A percentile compares a stretch with the other conserved stretches of the same genome.
These are phyloP conservation scores for Leptographium wingfieldii DNA, from an alignment of 2,329 filamentous ascomycete species.

Conservation along the genomic window DNA sequence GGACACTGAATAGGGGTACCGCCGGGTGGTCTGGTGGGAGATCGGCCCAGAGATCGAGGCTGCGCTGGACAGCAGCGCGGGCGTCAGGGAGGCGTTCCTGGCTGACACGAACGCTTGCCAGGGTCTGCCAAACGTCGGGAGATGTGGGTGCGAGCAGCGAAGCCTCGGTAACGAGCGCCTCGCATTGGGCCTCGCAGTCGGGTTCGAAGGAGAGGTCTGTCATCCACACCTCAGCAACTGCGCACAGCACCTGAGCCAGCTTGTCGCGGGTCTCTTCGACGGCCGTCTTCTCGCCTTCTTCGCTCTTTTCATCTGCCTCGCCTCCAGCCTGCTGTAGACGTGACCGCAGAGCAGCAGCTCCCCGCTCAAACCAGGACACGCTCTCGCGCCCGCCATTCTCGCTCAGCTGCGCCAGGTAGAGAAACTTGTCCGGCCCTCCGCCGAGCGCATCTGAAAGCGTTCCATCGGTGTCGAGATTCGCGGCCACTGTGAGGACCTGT, in stretches of 20 bases:
- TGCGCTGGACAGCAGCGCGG: conserved; percentile 61
- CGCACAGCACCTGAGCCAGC: conserved; percentile 83
- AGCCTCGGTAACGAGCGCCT: conserved; percentile 80
- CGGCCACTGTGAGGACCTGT: conserved; percentile 59
- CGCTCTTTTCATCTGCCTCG: background rate
- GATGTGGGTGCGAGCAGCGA: conserved; percentile 69
- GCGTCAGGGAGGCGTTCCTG: conserved; percentile 73
- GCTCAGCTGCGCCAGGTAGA: conserved; percentile 86
- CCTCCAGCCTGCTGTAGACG: conserved; percentile 26
- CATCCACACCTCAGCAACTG: conserved; percentile 96
- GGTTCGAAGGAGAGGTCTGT: conserved; percentile 90
- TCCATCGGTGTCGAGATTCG: conserved; percentile 65
- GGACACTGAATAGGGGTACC: conserved; percentile 74
- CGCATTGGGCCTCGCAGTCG: conserved; percentile 80
- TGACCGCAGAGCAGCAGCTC: conserved; percentile 57
- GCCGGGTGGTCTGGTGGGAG: conserved; percentile 56
- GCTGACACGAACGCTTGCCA: conserved; percentile 87
- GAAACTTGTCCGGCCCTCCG: conserved; percentile 83
- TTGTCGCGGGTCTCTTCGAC: conserved; percentile 56
- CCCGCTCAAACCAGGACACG: conserved; percentile 55
- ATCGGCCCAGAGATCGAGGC: conserved; percentile 73
- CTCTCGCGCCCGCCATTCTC: conserved; percentile 55
- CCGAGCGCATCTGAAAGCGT: conserved; percentile 55
- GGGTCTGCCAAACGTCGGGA: conserved; percentile 86
- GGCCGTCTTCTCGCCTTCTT: background rate